Base-by-base conservation (phyloP, 495 filamentous ascomycete species). In the Aspergillus heteromorphus region DNA sequence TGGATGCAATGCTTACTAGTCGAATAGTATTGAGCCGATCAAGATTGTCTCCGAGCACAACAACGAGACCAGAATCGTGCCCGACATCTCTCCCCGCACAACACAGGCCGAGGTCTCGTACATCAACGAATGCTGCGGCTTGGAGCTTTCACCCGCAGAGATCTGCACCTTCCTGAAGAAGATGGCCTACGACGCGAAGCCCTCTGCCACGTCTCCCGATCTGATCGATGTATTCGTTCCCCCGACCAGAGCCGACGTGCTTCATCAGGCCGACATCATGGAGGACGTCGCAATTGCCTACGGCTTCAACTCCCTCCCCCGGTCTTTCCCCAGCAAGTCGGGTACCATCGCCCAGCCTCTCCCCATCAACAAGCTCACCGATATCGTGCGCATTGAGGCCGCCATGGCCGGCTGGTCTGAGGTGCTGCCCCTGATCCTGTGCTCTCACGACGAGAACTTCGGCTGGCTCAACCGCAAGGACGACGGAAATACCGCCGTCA, bases 361-460 rank as follows among this genome's bases (percentile, higher is more conserved):
- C 0, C 80, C 85, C 47, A 85, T 99, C 67, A 97, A 97, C 79
- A 97, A 96, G 68, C 87, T 99, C 25, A 76, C 81, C 53, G 93
- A 99, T 63, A 95, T 99, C 61, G 82, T 97, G 38, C 87, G 93
- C 42, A 74, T 87, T 51, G 93, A 99, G 70, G 83, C 87, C 48
- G 92, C 91, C 27, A 92, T 96, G 86, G 86, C 92, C 1, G 93
- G 93, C 55, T 99, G 93, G 92, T 83, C 83, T 17, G 93, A 99
- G 72, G 93, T 95, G 20, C 85, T 99, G 83, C 93, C 93, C 4
- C 79, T 99, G 14, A 96, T 96, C 63, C 82, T 99, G 45, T 99
- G 93, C 81, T 95, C 90, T 14, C 91, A 97, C 67, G 93, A 96
- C 65, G 93, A 99, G 80, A 99, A 97, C 75, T 99, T 97, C 68